Base-by-base conservation (phyloP, 306 rosid species). In the Carpinus viminea region DNA sequence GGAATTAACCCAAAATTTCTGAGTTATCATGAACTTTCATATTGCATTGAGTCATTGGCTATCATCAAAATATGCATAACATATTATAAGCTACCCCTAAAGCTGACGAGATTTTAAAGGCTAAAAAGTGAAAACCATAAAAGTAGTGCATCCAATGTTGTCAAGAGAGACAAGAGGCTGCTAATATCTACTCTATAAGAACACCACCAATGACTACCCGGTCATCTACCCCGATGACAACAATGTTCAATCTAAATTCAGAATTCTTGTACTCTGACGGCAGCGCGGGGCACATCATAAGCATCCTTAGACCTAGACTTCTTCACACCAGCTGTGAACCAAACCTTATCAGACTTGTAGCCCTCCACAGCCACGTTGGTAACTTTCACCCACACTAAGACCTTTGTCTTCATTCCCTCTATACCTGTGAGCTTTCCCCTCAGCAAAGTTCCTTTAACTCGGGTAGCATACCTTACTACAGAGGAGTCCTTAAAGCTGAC, bases 401-500 rank as follows among this genome's bases (percentile, higher is more conserved):
- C 96, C 84, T 95, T 93, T 0, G 98, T 95, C 86, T 95, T 95
- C 99, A 93, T 89, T 80, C 99, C 99, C 74, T 93, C 99, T 38
- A 95, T 86, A 4, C 90, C 86, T 0, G 91, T 85, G 52, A 95
- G 91, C 89, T 91, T 91, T 65, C 99, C 99, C 83, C 91, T 88
- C 26, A 89, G 84, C 54, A 95, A 90, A 76, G 83, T 85, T 17
- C 84, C 98, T 86, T 91, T 95, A 20, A 93, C 96, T 15, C 98
- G 75, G 7, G 92, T 89, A 21, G 97, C 87, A 1, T 90, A 95
- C 81, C 97, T 81, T 53, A 93, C 62, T 3, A 81, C 86, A 3
- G 98, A 92, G 8, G 98, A 89, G 86, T 93, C 99, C 93, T 93
- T 93, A 95, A 93, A 93, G 83, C 88, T 88, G 5, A 93, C 88